Evolutionary conservation across 371 early-diverging fungal species (phyloP), one percentile per base, ranked within the genome.

Genomic region (Gilbertella persicaria): DNA sequence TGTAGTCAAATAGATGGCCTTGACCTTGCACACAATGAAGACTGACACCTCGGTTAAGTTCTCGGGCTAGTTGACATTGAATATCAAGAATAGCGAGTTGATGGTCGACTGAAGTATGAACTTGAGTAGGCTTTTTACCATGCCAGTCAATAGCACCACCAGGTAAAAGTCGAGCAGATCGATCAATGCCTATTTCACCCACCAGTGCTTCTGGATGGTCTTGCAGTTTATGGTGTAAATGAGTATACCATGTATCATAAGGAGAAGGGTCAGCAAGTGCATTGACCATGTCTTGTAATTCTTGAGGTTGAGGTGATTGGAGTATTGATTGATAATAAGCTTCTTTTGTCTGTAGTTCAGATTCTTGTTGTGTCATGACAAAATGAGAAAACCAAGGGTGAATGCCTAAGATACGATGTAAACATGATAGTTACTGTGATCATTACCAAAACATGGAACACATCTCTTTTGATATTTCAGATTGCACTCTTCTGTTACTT

Each of bases 151-250:
- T 60, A 0, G 62, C 53, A 5, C 76, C 74, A 19, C 78, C 79
- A n/a, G 82, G 79, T n/a, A 75, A 58, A 10, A 85, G 40, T 30
- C 72, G 76, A 19, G 79, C 94, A 23, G 74, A 75, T 58, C 85
- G 79, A 58, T 96, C 96, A 37, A 96, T 62, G 0, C 96, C 96
- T 36, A 92, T 84, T 64, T 96, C 96, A 29, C 95, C 96, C 0
- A 92, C 75, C 10, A 90, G 37, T 0, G 88, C 83, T 17, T 57
- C 14, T 3, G 86, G 86, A 55, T 87, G 47, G 10, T 60, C 40
- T 13, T 48, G 4, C 5, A 78, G 53, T 2, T 41, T 46, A 20
- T 58, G 52, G 10, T 61, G 62, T 12, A 78, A 38, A 35, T 62
- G 55, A 13, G 23, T 43, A 13, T 66, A 61, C 79, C 79, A 78